Evolutionary conservation across 257 asterid genomes (phyloP), one percentile per base, ranked within the genome.

Genomic region (Solanum ossicruentum): DNA sequence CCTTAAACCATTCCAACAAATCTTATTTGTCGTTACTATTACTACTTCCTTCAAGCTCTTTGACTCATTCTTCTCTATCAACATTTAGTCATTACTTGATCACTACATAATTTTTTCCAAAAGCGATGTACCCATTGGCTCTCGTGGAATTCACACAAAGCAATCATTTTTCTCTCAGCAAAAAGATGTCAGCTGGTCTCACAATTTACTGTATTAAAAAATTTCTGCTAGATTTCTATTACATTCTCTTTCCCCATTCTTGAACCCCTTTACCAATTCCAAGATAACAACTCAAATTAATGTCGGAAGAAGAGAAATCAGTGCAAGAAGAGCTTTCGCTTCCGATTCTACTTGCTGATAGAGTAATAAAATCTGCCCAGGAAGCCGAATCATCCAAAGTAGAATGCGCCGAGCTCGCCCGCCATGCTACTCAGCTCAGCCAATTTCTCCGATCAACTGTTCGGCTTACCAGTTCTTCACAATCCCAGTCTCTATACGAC

Each of bases 371-470:
- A 58, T 91, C 94, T 0, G 93, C 88, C 3, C 90, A 65, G 56
- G 97, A 94, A 66, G 92, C 92, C 1, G 91, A 92, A 15, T 89
- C 93, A 8, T 94, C 89, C 61, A 93, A 91, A 65, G 60, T 80
- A 72, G 98, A 94, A 89, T 94, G 94, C 86, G 58, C 87, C 73
- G 93, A 89, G 83, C 87, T 93, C 8, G 91, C 87, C 5, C 92
- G 88, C 81, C 89, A 90, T 51, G 95, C 91, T 51, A 94, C 89
- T 28, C 90, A 88, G 47, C 91, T 95, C 54, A 85, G 89, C 88
- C 89, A 86, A 47, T 89, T 86, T 93, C 97, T 95, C 85, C 95
- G 96, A 85, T 71, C 93, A 85, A 92, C 91, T 73, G 97, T 84
- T 39, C 95, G 95, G 51, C 84, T 91, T 70, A 91, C 91, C 12